phyloP scores from a whole-genome alignment of 2,329 filamentous ascomycete species.

The Fusarium praegraminearum region DNA sequence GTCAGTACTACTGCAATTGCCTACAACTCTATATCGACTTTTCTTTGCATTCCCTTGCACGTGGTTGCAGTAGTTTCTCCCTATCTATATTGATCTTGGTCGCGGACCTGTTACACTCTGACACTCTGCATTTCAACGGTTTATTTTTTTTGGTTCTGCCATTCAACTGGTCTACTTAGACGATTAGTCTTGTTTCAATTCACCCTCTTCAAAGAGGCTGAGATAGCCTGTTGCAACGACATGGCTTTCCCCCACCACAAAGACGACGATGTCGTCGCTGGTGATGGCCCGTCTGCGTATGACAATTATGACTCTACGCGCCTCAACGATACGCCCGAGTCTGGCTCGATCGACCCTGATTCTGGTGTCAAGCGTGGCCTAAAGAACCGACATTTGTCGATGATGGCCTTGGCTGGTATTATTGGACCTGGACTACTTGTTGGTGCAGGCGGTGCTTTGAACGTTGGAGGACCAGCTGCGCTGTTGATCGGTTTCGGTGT shows the following conservation, averaged over 20 bases:
- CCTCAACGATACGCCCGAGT: conserved; percentile 48
- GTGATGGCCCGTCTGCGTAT: conserved; percentile 35
- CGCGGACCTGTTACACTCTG: not conserved
- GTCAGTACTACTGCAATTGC: conserved; percentile 9
- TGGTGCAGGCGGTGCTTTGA: conserved; percentile 76
- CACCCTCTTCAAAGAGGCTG: conserved; percentile 14
- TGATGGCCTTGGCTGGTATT: conserved; percentile 73
- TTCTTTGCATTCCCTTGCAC: conserved; percentile 19
- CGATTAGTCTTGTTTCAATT: not conserved
- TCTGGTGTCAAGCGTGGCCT: conserved; percentile 76
- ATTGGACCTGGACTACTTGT: conserved; percentile 79
- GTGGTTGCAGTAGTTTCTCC: conserved; percentile 15
- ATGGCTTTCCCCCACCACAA: conserved; percentile 38
- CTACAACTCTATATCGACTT: conserved; percentile 39
- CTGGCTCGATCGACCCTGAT: conserved; percentile 66
- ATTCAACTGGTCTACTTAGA: conserved; percentile 2
- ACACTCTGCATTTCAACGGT: conserved; percentile 2
- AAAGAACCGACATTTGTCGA: conserved; percentile 74
- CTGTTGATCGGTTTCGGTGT: conserved; percentile 79
- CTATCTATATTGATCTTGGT: conserved; percentile 8
- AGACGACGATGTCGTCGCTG: conserved; percentile 36
- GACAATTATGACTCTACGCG: conserved; percentile 38
- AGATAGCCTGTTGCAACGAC: conserved; percentile 7
- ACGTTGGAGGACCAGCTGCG: conserved; percentile 76
- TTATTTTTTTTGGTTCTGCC: not conserved